Percentiles rank a stretch among this genome's conserved stretches.
These are phyloP conservation scores for Monosiga brevicollis DNA, from an alignment of 78 protist genomes.

Conservation along the genomic window DNA sequence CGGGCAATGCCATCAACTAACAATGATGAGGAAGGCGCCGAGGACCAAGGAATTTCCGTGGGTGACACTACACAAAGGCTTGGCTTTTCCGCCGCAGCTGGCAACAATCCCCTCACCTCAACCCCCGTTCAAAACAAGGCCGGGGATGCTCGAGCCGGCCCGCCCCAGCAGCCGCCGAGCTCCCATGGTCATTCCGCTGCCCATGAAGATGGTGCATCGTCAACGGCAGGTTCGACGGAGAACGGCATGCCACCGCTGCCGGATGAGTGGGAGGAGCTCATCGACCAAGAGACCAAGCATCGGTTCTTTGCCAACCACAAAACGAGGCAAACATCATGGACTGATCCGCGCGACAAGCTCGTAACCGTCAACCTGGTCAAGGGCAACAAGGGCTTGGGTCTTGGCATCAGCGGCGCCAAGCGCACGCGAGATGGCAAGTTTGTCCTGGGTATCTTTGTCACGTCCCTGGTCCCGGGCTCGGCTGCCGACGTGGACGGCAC, in stretches of 20 bases:
- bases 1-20: too few species aligned
- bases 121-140: too few species aligned
- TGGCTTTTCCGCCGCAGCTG: too few species aligned
- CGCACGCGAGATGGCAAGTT: not conserved
- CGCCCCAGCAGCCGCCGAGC: too few species aligned
- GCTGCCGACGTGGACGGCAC: not conserved
- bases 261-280: not conserved
- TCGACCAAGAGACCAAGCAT: not conserved
- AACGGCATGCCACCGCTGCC: not conserved
- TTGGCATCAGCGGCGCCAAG: not conserved
- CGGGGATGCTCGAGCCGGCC: too few species aligned
- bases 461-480: not conserved
- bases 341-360: not conserved
- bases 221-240: too few species aligned
- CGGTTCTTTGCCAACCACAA: not conserved
- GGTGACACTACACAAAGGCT: too few species aligned
- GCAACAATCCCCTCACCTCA: too few species aligned
- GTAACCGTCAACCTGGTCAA: not conserved
- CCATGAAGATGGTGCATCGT: too few species aligned
- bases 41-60: too few species aligned
- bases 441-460: not conserved
- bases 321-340: not conserved
- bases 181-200: too few species aligned
- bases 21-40: too few species aligned
- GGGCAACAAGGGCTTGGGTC: not conserved